phyloP scores from a whole-genome alignment of 164 flowering plant species.

The Magnolia officinalis region DNA sequence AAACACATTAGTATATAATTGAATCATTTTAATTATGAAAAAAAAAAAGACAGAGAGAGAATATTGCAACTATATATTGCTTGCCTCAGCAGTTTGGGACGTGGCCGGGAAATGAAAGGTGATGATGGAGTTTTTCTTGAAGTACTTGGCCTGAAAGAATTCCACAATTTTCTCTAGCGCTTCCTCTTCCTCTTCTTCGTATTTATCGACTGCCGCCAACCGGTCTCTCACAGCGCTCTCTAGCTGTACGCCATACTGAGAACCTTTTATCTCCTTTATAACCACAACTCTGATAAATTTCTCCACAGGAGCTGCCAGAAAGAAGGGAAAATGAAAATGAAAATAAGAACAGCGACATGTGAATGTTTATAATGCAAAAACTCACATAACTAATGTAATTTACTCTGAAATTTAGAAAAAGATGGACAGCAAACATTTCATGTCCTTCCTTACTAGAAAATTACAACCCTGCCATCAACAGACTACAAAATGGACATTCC shows the following conservation, averaged over 20 bases:
- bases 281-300: conserved; percentile 68
- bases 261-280: conserved; percentile 93
- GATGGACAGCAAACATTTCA: not conserved
- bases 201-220: conserved; percentile 69
- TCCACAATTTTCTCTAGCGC: conserved; percentile 62
- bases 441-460: not conserved
- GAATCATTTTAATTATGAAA: too few species aligned
- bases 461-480: too few species aligned
- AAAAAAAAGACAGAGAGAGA: too few species aligned
- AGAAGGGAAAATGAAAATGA: not conserved
- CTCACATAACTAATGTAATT: not conserved
- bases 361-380: not conserved
- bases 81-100: conserved; percentile 57
- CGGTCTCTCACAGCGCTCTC: conserved; percentile 87
- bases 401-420: too few species aligned
- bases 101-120: conserved; percentile 50
- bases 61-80: not conserved
- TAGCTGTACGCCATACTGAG: conserved; percentile 83
- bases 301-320: conserved; percentile 68
- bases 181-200: conserved; percentile 88
- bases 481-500: not conserved
- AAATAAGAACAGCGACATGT: not conserved
- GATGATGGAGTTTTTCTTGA: conserved; percentile 64
- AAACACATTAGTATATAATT: too few species aligned
- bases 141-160: conserved; percentile 72